Conservation (phyloP, 768 basidiomycete species). For the Panaeolus cyanescens region DNA sequence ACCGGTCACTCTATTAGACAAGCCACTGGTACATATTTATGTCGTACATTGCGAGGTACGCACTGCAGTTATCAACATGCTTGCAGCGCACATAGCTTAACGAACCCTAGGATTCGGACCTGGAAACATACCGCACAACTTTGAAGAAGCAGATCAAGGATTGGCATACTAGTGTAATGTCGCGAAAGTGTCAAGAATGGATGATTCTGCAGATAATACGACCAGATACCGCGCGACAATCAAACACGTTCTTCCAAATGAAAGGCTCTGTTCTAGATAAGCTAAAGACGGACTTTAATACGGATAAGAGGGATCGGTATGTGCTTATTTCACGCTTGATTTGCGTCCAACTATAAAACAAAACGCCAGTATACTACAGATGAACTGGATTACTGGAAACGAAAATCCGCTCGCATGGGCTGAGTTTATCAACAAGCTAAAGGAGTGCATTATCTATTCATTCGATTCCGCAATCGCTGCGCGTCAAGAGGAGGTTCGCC, state of each 20-base stretch:
- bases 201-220: constrained; percentile 85
- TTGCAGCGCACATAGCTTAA: not conserved
- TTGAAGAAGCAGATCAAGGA: constrained; percentile 89
- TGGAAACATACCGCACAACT: constrained; percentile 76
- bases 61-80: not conserved
- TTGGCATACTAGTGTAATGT: constrained; percentile 72
- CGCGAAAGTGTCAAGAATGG: constrained; percentile 90
- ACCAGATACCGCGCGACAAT: constrained; percentile 58
- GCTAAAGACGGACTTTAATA: constrained; percentile 89
- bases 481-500: constrained; percentile 88
- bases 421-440: constrained; percentile 85
- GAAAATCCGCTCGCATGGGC: constrained; percentile 85
- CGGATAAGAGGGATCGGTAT: constrained; percentile 84
- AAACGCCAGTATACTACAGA: constrained; percentile 45
- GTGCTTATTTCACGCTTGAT: not conserved
- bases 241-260: constrained; percentile 78
- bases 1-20: constrained; percentile 78
- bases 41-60: constrained; percentile 88
- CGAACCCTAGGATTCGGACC: constrained; percentile 51
- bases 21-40: constrained; percentile 84
- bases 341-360: not conserved
- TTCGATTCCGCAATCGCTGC: constrained; percentile 79
- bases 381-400: constrained; percentile 71
- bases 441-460: constrained; percentile 83
- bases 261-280: constrained; percentile 88